Conservation (phyloP, 495 filamentous ascomycete species). For the Staphylotrichum longicolle region DNA sequence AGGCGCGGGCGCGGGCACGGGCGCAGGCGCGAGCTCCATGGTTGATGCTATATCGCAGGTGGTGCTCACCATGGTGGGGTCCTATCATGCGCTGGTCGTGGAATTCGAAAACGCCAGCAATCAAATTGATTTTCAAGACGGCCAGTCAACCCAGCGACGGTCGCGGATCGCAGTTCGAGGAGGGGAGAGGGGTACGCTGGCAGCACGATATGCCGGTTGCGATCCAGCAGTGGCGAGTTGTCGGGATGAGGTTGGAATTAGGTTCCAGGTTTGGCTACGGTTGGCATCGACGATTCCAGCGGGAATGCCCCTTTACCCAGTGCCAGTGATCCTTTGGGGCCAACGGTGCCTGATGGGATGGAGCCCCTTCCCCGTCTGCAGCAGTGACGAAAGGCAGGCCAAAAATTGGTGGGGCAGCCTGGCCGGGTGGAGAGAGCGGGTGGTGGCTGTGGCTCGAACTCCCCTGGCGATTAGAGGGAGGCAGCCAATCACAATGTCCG, state of each 20-base stretch:
- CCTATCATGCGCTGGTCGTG: conserved; percentile 19
- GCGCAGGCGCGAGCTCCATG: neutral
- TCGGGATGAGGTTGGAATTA: neutral
- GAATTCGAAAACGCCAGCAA: conserved; percentile 17
- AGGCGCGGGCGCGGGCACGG: neutral
- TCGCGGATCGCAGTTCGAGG: neutral
- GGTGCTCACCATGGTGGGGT: conserved; percentile 34
- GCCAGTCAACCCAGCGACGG: neutral
- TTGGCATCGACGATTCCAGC: conserved; percentile 2
- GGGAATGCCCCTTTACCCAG: neutral
- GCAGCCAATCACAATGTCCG: neutral
- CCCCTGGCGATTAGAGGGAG: neutral
- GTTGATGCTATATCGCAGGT: neutral
- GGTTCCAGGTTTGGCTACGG: neutral
- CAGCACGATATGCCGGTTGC: neutral
- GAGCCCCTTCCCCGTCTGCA: conserved; percentile 9
- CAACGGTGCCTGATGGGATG: conserved; percentile 25
- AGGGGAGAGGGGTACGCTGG: neutral
- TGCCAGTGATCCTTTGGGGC: conserved; percentile 11
- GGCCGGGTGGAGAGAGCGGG: neutral
- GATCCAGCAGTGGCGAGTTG: neutral
- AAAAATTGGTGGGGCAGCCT: conserved; percentile 24
- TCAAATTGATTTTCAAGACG: neutral
- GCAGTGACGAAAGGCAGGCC: conserved; percentile 29
- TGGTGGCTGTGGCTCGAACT: too few species aligned